Evolutionary conservation across 257 asterid genomes (phyloP).

Genomic region (Rubia yunnanensis): DNA sequence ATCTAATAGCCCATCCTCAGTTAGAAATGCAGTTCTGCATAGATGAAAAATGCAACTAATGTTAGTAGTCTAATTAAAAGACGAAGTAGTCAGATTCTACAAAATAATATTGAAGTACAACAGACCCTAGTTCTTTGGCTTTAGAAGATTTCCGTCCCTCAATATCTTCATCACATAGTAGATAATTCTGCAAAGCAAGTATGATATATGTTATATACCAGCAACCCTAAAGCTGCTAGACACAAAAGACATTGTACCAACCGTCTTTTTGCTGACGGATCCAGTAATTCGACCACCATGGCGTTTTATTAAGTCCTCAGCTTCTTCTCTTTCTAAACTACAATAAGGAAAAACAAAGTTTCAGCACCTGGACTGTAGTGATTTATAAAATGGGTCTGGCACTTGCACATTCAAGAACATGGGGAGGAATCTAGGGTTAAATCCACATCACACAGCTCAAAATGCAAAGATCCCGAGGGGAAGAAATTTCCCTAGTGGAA

Average conservation of each 20-base stretch:
- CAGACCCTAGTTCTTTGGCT: slow-evolving; percentile 96
- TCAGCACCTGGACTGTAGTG: neutral
- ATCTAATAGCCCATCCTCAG: slow-evolving; percentile 90
- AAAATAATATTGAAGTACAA: slow-evolving; percentile 12
- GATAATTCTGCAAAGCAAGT: slow-evolving; percentile 61
- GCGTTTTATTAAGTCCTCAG: slow-evolving; percentile 94
- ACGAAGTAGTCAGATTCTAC: slow-evolving; percentile 4
- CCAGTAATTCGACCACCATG: slow-evolving; percentile 97
- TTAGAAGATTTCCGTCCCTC: slow-evolving; percentile 84
- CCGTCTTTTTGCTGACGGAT: slow-evolving; percentile 99
- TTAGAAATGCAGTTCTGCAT: slow-evolving; percentile 68
- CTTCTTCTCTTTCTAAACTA: slow-evolving; percentile 99
- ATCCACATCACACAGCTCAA: neutral
- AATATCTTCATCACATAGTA: slow-evolving; percentile 90
- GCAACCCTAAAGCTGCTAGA: slow-evolving; percentile 5
- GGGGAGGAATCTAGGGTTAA: neutral
- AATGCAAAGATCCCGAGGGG: neutral
- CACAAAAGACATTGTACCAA: slow-evolving; percentile 27
- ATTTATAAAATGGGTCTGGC: neutral
- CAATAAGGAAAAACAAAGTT: neutral
- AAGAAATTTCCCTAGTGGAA: neutral
- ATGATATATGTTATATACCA: slow-evolving; percentile 18
- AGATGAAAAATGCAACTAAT: slow-evolving; percentile 8
- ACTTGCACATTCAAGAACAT: neutral
- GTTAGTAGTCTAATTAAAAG: slow-evolving; percentile 5